Evolutionary conservation across 2,329 filamentous ascomycete species (phyloP).

Genomic region (Cercospora sp.): DNA sequence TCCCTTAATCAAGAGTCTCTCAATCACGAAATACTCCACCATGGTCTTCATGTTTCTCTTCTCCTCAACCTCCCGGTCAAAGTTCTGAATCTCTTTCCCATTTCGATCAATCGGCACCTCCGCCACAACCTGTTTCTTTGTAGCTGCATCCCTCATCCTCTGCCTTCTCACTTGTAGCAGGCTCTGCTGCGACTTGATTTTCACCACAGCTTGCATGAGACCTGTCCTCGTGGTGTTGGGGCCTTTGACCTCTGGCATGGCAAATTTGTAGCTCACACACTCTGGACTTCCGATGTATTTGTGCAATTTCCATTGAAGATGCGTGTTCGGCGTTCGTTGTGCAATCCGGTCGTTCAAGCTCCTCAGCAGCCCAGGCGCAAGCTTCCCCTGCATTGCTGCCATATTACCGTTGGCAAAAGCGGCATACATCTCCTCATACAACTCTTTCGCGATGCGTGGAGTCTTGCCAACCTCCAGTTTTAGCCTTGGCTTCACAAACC

Average conservation of each 20-base stretch:
- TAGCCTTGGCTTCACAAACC: conserved; percentile 19
- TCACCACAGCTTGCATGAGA: conserved; percentile 36
- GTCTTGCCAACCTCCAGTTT: conserved; percentile 38
- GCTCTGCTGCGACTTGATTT: conserved; percentile 33
- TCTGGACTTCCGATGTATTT: conserved; percentile 31
- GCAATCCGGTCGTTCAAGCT: conserved; percentile 38
- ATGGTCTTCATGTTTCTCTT: conserved; percentile 41
- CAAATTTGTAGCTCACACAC: conserved; percentile 30
- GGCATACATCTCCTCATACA: conserved; percentile 51
- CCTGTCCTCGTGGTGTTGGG: conserved; percentile 30
- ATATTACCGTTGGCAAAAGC: conserved; percentile 48
- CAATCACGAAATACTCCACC: conserved; percentile 54
- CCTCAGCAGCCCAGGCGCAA: conserved; percentile 28
- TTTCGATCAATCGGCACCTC: conserved; percentile 37
- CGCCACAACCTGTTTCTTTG: conserved; percentile 17
- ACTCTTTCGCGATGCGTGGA: conserved; percentile 40
- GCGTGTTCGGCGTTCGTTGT: conserved; percentile 40
- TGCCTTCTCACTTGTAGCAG: conserved; percentile 30
- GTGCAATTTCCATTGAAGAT: conserved; percentile 35
- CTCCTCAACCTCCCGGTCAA: conserved; percentile 39
- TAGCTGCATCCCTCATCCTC: conserved; percentile 21
- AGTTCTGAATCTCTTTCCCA: conserved; percentile 38
- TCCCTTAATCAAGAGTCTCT: conserved; percentile 44
- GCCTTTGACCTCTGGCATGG: conserved; percentile 26
- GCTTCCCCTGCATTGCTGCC: conserved; percentile 22